phyloP scores from a whole-genome alignment of 2,329 filamentous ascomycete genomes.

The Cytospora paraplurivora region DNA sequence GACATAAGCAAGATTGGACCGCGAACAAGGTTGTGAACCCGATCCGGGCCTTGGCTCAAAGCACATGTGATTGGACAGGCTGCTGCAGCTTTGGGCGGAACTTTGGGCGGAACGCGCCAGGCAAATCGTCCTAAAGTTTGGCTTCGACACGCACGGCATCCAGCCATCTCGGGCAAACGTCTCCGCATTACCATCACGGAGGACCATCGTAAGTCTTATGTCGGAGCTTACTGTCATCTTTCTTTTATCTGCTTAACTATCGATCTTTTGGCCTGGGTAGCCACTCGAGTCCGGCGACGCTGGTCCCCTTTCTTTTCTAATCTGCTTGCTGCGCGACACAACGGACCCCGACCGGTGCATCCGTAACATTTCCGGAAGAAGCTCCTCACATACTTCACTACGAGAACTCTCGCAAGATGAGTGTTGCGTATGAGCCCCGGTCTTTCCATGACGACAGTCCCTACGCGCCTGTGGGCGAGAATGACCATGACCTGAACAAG shows the following conservation, averaged over 20 bases:
- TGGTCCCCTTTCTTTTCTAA: not conserved
- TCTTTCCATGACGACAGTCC: conserved; percentile 51
- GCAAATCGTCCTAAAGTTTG: too few species aligned
- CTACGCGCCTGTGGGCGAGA: conserved; percentile 50
- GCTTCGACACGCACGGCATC: not conserved
- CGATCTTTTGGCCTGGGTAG: not conserved
- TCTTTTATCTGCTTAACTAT: not conserved
- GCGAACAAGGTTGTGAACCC: too few species aligned
- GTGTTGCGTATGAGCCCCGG: conserved; percentile 54
- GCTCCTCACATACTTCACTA: too few species aligned
- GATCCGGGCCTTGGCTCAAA: too few species aligned
- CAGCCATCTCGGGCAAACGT: not conserved
- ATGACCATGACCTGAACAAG: conserved; percentile 24
- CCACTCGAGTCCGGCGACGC: not conserved
- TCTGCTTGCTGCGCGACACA: not conserved
- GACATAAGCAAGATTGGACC: too few species aligned
- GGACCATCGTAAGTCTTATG: not conserved
- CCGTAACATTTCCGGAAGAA: not conserved
- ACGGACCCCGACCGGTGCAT: not conserved
- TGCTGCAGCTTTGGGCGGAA: too few species aligned
- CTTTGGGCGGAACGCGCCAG: too few species aligned
- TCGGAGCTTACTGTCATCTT: not conserved
- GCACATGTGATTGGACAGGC: too few species aligned
- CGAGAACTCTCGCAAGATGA: conserved; percentile 41
- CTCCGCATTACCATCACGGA: not conserved